A percentile compares a stretch with the other conserved stretches of the same genome.
Evolutionary conservation across 371 early-diverging fungal genomes (phyloP).

Genomic region (Mortierella sp.): DNA sequence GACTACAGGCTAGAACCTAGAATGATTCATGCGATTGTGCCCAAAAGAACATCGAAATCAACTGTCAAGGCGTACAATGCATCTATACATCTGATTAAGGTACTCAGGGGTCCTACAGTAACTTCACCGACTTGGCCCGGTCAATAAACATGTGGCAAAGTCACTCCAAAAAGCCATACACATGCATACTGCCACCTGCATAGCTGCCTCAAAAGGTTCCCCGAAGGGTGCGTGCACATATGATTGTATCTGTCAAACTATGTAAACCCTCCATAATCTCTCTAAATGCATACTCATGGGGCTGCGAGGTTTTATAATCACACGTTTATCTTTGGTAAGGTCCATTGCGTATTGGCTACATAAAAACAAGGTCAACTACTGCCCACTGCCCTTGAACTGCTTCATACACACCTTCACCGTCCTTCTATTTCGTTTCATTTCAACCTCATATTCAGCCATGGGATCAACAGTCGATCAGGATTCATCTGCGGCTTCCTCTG

Average conservation of each 20-base stretch:
- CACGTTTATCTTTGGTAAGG: neutral
- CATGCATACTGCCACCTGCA: no score
- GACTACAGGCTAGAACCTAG: neutral
- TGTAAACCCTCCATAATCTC: no score
- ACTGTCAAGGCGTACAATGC: neutral
- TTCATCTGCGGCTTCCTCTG: neutral
- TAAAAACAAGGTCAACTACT: no score
- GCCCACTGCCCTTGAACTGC: no score
- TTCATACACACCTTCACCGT: constrained; percentile 14
- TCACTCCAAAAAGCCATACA: no score
- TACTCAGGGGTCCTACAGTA: neutral
- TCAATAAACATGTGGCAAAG: constrained; percentile 26
- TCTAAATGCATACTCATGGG: no score
- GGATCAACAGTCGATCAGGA: constrained; percentile 5
- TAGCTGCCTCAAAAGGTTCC: no score
- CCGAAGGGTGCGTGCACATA: no score
- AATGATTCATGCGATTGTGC: neutral
- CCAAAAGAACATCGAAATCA: neutral
- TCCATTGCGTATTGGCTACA: neutral
- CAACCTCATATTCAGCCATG: constrained; percentile 21
- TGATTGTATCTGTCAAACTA: no score
- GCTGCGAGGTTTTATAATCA: no score
- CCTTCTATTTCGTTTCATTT: neutral
- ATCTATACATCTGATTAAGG: constrained; percentile 18
- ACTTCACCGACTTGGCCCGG: no score